phyloP scores from a whole-genome alignment of 2,329 filamentous ascomycete species.

The Fusarium cicatricum region DNA sequence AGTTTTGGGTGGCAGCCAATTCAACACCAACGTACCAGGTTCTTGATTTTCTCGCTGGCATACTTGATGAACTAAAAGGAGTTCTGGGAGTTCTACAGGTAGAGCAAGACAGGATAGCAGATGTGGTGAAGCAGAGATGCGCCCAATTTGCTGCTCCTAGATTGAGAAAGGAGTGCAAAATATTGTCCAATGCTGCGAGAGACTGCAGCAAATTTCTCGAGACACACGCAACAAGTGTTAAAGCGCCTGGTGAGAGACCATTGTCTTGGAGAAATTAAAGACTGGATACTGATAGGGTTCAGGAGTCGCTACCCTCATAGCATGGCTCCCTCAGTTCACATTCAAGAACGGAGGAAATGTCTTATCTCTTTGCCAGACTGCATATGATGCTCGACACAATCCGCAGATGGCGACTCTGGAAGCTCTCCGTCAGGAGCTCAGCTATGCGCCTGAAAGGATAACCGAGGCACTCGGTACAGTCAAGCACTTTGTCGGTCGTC shows the following conservation, averaged over 20 bases:
- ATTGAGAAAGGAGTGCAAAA: slow-evolving; percentile 34
- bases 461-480: slow-evolving; percentile 40
- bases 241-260: slow-evolving; percentile 12
- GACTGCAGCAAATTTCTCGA: slow-evolving; percentile 25
- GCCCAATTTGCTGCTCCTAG: slow-evolving; percentile 33
- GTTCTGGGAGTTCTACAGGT: not conserved
- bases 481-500: slow-evolving; percentile 54
- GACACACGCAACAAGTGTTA: not conserved
- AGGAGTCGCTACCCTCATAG: not conserved
- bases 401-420: slow-evolving; percentile 25
- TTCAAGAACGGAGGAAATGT: not conserved
- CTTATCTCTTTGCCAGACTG: slow-evolving; percentile 12
- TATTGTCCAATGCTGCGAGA: slow-evolving; percentile 18
- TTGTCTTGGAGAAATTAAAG: too few relatives aligned
- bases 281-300: too few relatives aligned
- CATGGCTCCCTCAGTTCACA: slow-evolving; percentile 25
- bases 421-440: slow-evolving; percentile 15
- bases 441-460: not conserved
- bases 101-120: not conserved
- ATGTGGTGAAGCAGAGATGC: slow-evolving; percentile 6
- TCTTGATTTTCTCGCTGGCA: slow-evolving; percentile 41
- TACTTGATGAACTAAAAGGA: slow-evolving; percentile 34
- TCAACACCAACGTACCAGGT: slow-evolving; percentile 30
- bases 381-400: slow-evolving; percentile 29
- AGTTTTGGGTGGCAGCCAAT: slow-evolving; percentile 57